Evolutionary conservation across 257 asterid species (phyloP), one percentile per base, ranked within the genome.

Genomic region (Solanum chilense): DNA sequence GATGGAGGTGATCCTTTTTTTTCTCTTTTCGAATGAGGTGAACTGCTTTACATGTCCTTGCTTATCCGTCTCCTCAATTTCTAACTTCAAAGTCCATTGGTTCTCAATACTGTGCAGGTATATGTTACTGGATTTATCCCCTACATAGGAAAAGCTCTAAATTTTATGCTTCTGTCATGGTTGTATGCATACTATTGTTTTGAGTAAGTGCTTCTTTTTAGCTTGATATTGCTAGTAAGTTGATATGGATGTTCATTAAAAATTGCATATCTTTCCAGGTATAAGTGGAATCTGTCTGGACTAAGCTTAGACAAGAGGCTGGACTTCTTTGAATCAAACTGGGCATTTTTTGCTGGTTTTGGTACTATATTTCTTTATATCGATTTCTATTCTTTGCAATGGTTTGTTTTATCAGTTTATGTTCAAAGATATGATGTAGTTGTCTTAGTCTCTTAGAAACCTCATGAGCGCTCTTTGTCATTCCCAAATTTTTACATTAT

Each of bases 151-250:
- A 95, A 95, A 92, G 83, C 92, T 60, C 88, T 95, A 25, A 96
- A 93, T 93, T 92, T 97, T 81, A 87, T 96, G 85, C 97, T 97
- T 81, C 98, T 97, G 76, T 91, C 98, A 0, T 97, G 99, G 99
- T 92, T 97, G 99, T 97, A 97, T 90, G 97, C 99, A 71, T 97
- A 97, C 90, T 97, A 96, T 92, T 97, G 99, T 90, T 97, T 97
- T 81, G 99, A 97, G 99, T 97, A 90, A 94, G 99, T 92, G 84
- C 62, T 88, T 82, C 84, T 14, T 86, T 23, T 87, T 80, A 49
- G 42, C 84, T 83, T 75, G 87, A 70, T 71, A 14, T 49, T 88
- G 60, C 60, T 85, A 60, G 64, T 78, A 56, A 27, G 86, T 85
- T 12, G 86, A 82, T 39, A 70, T 27, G 71, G 39, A 37, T 87